Evolutionary conservation across 2,329 filamentous ascomycete genomes (phyloP), one percentile per base, ranked within the genome.

Genomic region (Zarea fungicola): DNA sequence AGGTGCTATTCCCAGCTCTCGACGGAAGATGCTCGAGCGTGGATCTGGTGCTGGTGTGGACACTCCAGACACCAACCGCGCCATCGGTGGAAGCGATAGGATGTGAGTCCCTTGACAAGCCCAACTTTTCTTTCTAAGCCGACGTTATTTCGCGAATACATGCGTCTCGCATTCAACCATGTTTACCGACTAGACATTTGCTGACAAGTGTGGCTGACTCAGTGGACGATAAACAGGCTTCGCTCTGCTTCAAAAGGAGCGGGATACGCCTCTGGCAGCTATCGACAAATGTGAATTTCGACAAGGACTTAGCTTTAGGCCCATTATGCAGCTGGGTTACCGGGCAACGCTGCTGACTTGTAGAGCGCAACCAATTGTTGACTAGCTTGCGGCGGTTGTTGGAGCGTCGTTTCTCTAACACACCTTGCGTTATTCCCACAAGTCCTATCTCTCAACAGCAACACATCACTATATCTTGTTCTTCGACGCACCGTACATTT

Each of bases 161-260:
- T 85, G 80, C 81, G 88, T 82, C 84, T 82, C 77, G 76, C 77
- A 70, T 78, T 39, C 51, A 54, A 60, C 81, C 83, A 80, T 83
- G n/a, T 84, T 88, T 78, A 80, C 80, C 83, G 76, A 81, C 87
- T 78, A 80, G 77, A 75, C 77, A 74, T 75, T 70, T 80, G 79
- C 81, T 84, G 81, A 84, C 80, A 81, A 79, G 79, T 76, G 62
- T 81, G 81, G 85, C 84, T 89, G 84, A 88, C 85, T 83, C 84
- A 88, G 85, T 86, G 80, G 84, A 79, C 84, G 83, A 79, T 85
- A 67, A 84, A 83, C 81, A 89, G 85, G 84, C 84, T 89, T 78
- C 85, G 85, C 78, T 89, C 85, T 77, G 82, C 84, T 78, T 85
- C 84, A 64, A 87, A 85, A 74, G 82, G 81, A 76, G 77, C 73